A percentile compares a stretch with the other conserved stretches of the same genome.
Conservation (phyloP, 495 filamentous ascomycete species). For the Daldinia concentrica region DNA sequence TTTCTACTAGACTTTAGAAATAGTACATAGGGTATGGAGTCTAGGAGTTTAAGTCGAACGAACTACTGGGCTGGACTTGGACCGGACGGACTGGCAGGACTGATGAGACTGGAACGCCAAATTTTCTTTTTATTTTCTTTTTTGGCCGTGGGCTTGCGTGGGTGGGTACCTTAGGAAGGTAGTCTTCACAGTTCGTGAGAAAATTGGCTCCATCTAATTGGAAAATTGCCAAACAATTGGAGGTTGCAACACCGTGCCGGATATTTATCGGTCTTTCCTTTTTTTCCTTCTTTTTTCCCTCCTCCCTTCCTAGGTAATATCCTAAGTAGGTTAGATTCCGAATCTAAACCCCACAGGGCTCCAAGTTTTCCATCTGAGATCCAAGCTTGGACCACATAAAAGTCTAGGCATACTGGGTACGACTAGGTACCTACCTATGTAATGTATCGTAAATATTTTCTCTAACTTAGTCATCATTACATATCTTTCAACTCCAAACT, state of each 20-base stretch:
- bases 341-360: not conserved
- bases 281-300: conserved; percentile 23
- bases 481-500: not conserved
- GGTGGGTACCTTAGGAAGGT: not conserved
- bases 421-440: not conserved
- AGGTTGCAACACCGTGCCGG: conserved; percentile 16
- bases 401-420: not conserved
- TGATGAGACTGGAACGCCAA: conserved; percentile 18
- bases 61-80: not conserved
- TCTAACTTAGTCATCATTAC: not conserved
- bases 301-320: not conserved
- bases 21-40: not conserved
- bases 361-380: conserved; percentile 1
- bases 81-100: not conserved
- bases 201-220: conserved; percentile 25
- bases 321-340: not conserved
- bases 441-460: not conserved
- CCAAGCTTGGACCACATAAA: not conserved
- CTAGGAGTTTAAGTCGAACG: not conserved
- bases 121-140: conserved; percentile 8
- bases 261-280: conserved; percentile 41
- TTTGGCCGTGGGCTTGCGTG: conserved; percentile 29
- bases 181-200: conserved; percentile 8
- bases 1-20: not conserved
- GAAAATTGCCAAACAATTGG: conserved; percentile 26